Evolutionary conservation across 1,284 basidiomycete species (phyloP).

Genomic region (Erythrobasidium hasegawianum): DNA sequence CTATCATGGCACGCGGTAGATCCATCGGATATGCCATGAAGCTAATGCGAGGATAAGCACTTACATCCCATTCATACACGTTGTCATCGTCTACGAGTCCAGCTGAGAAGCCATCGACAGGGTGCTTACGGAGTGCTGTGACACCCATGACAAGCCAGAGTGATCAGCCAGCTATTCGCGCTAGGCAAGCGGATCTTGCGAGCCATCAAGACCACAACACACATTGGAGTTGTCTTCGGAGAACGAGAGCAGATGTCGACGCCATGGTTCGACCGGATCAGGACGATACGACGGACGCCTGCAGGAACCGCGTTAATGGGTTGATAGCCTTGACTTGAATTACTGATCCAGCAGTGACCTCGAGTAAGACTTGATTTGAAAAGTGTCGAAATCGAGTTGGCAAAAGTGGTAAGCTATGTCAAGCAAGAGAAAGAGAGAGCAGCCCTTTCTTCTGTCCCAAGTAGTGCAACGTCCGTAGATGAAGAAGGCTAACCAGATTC

Average conservation of each 20-base stretch:
- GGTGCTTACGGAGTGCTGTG: slow-evolving; percentile 26
- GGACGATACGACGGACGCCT: neutral
- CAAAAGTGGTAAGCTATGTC: no score
- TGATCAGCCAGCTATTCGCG: no score
- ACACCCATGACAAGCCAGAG: neutral
- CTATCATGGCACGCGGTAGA: neutral
- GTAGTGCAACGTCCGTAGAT: no score
- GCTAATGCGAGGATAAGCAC: neutral
- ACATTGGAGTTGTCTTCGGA: slow-evolving; percentile 19
- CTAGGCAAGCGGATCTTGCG: neutral
- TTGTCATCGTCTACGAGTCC: slow-evolving; percentile 90
- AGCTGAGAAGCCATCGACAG: slow-evolving; percentile 71
- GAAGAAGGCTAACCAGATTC: no score
- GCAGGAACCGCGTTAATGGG: no score
- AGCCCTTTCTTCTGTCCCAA: no score
- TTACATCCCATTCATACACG: slow-evolving; percentile 78
- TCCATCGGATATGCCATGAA: neutral
- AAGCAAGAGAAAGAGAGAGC: no score
- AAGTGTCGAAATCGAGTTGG: no score
- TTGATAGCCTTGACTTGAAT: no score
- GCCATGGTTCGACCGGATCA: slow-evolving; percentile 3
- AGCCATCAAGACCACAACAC: neutral
- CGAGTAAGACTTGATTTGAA: no score
- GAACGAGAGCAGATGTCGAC: slow-evolving; percentile 20
- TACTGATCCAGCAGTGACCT: no score